These are phyloP conservation scores for Spencermartinsiella europaea DNA, from an alignment of 805 yeast genomes.

Conservation along the genomic window DNA sequence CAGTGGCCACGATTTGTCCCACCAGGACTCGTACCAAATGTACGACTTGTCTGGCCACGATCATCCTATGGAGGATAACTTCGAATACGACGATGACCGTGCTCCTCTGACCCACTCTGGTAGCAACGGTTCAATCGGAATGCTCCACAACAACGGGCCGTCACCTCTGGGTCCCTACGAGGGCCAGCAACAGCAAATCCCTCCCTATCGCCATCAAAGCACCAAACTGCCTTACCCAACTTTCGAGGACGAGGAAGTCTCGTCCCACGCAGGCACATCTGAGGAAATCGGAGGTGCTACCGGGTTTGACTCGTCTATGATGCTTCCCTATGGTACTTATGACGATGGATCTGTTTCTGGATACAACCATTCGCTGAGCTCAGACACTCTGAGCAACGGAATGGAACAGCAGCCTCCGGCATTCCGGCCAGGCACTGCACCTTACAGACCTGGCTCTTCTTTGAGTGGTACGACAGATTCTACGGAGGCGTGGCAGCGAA, in stretches of 20 bases:
- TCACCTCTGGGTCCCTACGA: not conserved
- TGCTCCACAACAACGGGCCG: not conserved
- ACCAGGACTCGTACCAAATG: conserved; percentile 16
- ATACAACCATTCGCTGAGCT: conserved; percentile 6
- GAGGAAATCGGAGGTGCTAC: conserved; percentile 26
- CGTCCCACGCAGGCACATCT: conserved; percentile 6
- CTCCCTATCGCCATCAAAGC: not conserved
- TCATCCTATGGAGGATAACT: conserved; percentile 13
- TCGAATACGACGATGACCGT: conserved; percentile 17
- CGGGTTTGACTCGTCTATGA: conserved; percentile 18
- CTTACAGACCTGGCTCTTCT: conserved; percentile 9
- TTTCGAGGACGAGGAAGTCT: conserved; percentile 10
- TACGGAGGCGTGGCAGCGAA: conserved; percentile 21
- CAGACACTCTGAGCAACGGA: conserved; percentile 2
- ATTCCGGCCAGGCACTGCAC: conserved; percentile 1
- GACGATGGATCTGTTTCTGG: conserved; percentile 8
- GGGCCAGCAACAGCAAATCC: not conserved
- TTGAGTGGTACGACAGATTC: conserved; percentile 14
- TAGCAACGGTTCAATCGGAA: not conserved
- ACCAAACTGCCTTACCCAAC: conserved; percentile 19
- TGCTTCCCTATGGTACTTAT: conserved; percentile 10
- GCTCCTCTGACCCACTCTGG: conserved; percentile 19
- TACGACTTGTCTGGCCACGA: conserved; percentile 18
- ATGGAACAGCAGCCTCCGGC: not conserved
- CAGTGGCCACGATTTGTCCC: not conserved